A percentile compares a stretch with the other conserved stretches of the same genome.
Evolutionary conservation across 306 rosid species (phyloP).

Genomic region (Arachis stenosperma): DNA sequence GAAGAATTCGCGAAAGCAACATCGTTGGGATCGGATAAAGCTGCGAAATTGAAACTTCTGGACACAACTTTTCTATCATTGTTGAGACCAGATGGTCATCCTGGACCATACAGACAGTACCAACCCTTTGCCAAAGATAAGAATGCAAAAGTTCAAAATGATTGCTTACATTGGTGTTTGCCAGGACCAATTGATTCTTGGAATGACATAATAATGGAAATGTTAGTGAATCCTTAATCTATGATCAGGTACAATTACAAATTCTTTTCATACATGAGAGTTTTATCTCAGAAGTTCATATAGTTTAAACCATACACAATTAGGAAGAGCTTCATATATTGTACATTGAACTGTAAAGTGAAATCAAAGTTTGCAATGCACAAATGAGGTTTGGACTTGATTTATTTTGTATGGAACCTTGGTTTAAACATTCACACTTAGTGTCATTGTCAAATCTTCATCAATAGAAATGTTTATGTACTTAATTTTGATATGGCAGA

Average conservation of each 20-base stretch:
- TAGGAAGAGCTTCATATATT: conserved; percentile 16
- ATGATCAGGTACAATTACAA: conserved; percentile 3
- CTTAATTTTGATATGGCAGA: too few relatives aligned
- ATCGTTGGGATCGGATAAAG: conserved; percentile 31
- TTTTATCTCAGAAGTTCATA: background rate
- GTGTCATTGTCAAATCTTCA: conserved; percentile 4
- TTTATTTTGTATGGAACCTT: conserved; percentile 12
- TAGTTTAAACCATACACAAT: conserved; percentile 18
- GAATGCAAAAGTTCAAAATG: conserved; percentile 50
- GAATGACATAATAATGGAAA: conserved; percentile 82
- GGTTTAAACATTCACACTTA: conserved; percentile 4
- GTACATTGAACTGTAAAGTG: conserved; percentile 39
- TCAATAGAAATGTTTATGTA: background rate
- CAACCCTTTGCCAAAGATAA: conserved; percentile 73
- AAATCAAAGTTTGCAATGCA: conserved; percentile 36
- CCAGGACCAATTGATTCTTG: conserved; percentile 96
- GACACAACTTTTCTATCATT: conserved; percentile 74
- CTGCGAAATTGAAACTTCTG: conserved; percentile 52
- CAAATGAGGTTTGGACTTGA: background rate
- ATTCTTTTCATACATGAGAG: conserved; percentile 22
- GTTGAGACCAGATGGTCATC: conserved; percentile 93
- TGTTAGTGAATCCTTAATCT: conserved; percentile 52
- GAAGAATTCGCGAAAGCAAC: conserved; percentile 63
- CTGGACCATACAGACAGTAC: conserved; percentile 78
- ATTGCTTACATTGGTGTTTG: conserved; percentile 67